A percentile compares a stretch with the other conserved stretches of the same genome.
These are phyloP conservation scores for Globisporangium camurandrum DNA, from an alignment of 352 stramenopile species.

Conservation along the genomic window DNA sequence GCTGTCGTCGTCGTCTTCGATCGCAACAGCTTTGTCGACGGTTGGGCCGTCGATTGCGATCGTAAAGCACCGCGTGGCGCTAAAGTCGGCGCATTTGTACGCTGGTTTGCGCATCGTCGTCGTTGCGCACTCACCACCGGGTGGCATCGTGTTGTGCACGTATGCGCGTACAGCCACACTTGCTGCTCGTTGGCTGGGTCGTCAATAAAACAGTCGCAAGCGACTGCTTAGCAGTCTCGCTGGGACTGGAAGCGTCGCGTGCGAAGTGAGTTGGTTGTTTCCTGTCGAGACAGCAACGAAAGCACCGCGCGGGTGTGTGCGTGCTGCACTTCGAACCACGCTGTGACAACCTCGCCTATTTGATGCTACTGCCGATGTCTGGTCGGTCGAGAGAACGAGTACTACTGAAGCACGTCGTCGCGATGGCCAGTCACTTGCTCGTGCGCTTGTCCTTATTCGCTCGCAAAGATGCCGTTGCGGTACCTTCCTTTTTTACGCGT, in stretches of 20 bases:
- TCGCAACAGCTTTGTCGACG: background rate
- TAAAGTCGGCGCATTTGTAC: slow-evolving; percentile 8
- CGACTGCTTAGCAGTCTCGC: background rate
- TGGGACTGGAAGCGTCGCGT: background rate
- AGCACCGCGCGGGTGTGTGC: too few species aligned
- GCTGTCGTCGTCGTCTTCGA: slow-evolving; percentile 1
- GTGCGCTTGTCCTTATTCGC: too few species aligned
- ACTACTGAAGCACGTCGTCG: too few species aligned
- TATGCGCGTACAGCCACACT: background rate
- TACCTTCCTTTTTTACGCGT: too few species aligned
- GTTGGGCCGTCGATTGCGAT: slow-evolving; percentile 1
- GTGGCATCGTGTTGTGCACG: background rate
- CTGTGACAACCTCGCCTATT: too few species aligned
- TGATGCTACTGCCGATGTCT: too few species aligned
- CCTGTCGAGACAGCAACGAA: too few species aligned
- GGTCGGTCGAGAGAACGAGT: too few species aligned
- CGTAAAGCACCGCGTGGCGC: slow-evolving; percentile 11
- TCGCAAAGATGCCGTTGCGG: too few species aligned
- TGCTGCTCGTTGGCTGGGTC: background rate
- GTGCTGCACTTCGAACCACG: too few species aligned
- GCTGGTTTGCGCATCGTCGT: background rate
- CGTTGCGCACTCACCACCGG: background rate
- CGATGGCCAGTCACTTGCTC: too few species aligned
- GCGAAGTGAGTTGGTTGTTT: too few species aligned
- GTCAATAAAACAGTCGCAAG: background rate